Base-by-base conservation (phyloP, 202 grass and related monocot species). In the Panicum virgatum region DNA sequence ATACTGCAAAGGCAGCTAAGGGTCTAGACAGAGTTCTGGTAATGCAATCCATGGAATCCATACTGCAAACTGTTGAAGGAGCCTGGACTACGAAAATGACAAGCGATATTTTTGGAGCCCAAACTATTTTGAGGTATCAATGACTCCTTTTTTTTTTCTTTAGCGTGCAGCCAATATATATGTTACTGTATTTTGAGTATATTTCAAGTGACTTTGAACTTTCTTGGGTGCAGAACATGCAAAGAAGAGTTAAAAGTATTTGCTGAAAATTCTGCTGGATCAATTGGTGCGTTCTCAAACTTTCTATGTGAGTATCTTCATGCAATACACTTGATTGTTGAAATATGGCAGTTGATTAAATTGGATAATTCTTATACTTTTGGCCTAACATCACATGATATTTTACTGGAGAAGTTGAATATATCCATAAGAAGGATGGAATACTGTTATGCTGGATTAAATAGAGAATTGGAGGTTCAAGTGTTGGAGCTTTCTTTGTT, bases 401-500 rank as follows among this genome's bases (percentile, higher is more conserved):
- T 94, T 82, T 83, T 90, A 29, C 53, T 93, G 9, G 87, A 96
- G 81, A 96, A 85, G 59, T 79, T 96, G 74, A 87, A 92, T 39
- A 79, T 77, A 32, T 83, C 85, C 67, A 36, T 99, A 47, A 87
- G 85, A 87, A 96, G 72, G 69, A 85, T 99, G 86, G 75, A 67
- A 64, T 90, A 72, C 27, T 82, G 92, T 78, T 99, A 93, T 75
- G 38, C 25, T 68, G 85, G 89, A 50, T 88, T 94, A 76, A 78
- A 58, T 76, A 86, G 82, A 82, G 90, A 82, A 69, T 37, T 92
- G 72, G 89, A 99, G 80, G 76, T 82, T 76, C 87, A 92, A 73
- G 81, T 99, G 25, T 62, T 92, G 71, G 92, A 99, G 73, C 45
- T 98, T 51, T 79, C 68, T 67, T 87, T 99, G 66, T 77, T 96